A percentile compares a stretch with the other conserved stretches of the same genome.
These are phyloP conservation scores for Xylariales sp. DNA, from an alignment of 2,329 filamentous ascomycete genomes.

Conservation along the genomic window DNA sequence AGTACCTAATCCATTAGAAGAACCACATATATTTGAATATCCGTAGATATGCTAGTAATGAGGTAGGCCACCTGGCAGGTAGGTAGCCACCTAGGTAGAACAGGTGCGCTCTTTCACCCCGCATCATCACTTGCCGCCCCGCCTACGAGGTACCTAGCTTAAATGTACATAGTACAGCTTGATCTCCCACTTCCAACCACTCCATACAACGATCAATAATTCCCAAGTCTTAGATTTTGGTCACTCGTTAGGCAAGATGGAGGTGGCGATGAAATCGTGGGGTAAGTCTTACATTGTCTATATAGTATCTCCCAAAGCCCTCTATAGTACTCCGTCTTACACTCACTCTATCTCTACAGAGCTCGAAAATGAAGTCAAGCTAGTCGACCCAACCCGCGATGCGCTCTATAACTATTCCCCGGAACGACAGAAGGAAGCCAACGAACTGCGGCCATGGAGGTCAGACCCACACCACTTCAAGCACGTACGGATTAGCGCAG, in stretches of 20 bases:
- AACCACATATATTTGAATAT: no score
- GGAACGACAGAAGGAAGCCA: conserved; percentile 74
- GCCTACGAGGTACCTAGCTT: not conserved
- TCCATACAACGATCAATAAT: conserved; percentile 23
- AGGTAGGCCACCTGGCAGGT: no score
- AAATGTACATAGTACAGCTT: not conserved
- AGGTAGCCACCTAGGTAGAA: no score
- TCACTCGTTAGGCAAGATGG: conserved; percentile 56
- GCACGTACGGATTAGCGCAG: conserved; percentile 89
- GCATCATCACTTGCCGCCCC: conserved; percentile 11
- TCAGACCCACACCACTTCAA: conserved; percentile 89
- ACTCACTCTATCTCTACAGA: conserved; percentile 63
- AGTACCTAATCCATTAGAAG: no score
- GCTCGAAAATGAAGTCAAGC: conserved; percentile 84
- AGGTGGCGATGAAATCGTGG: conserved; percentile 70
- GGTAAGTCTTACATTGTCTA: conserved; percentile 55
- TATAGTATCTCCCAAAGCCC: conserved; percentile 22
- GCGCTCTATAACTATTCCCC: conserved; percentile 88
- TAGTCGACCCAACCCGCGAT: conserved; percentile 88
- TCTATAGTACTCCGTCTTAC: conserved; percentile 36
- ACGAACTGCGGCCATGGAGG: conserved; percentile 77
- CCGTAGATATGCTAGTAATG: no score
- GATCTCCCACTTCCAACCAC: conserved; percentile 21
- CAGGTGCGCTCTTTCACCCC: conserved; percentile 32
- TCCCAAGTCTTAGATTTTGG: conserved; percentile 19